phyloP scores from a whole-genome alignment of 495 filamentous ascomycete species.

The Xylaria acuta region DNA sequence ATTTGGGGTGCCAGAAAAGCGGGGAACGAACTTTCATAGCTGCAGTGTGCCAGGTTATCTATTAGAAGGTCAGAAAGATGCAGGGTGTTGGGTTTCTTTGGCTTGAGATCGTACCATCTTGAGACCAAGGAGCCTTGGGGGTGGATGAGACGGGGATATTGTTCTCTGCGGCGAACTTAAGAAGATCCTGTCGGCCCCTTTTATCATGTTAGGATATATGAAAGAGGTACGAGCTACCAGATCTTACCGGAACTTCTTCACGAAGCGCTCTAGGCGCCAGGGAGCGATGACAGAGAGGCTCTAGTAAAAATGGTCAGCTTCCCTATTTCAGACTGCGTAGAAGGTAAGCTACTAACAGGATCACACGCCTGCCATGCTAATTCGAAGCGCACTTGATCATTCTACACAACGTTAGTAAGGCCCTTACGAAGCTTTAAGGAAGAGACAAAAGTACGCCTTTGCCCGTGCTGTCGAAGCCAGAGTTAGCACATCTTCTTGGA shows the following conservation, averaged over 20 bases:
- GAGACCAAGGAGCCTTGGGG: constrained; percentile 52
- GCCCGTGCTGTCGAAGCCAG: too few relatives aligned
- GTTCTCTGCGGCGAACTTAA: constrained; percentile 73
- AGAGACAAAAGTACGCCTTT: constrained; percentile 57
- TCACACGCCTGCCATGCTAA: constrained; percentile 68
- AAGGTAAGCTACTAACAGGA: constrained; percentile 42
- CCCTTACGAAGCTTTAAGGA: not conserved
- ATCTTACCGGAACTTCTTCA: constrained; percentile 66
- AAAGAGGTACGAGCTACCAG: not conserved
- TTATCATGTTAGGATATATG: not conserved
- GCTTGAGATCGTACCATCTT: too few relatives aligned
- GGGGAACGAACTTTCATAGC: too few relatives aligned
- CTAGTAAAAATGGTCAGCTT: too few relatives aligned
- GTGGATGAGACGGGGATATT: constrained; percentile 78
- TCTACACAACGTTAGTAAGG: constrained; percentile 4
- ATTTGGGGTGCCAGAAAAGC: too few relatives aligned
- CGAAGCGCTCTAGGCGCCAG: too few relatives aligned
- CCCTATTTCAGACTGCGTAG: too few relatives aligned
- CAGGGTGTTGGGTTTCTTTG: too few relatives aligned
- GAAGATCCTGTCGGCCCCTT: constrained; percentile 72
- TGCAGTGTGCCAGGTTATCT: not conserved
- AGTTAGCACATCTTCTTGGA: too few relatives aligned
- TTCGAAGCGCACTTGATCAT: constrained; percentile 74
- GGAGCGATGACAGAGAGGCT: constrained; percentile 67
- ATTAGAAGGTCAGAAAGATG: not conserved